phyloP scores from a whole-genome alignment of 345 rosid genomes.

The Eucalyptus pumila region DNA sequence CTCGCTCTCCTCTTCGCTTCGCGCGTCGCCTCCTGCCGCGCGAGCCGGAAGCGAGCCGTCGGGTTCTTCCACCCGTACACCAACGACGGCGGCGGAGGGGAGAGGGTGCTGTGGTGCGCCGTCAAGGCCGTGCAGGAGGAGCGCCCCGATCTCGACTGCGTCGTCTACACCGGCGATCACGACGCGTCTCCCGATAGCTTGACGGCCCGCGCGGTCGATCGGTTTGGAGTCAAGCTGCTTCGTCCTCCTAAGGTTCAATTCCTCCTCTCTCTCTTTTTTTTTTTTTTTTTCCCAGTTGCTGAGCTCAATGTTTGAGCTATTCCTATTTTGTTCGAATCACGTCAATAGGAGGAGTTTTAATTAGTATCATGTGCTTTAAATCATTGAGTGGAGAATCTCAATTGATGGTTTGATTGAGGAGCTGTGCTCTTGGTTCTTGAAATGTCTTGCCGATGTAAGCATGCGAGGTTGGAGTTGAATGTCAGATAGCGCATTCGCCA shows the following conservation, averaged over 20 bases:
- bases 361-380: background rate
- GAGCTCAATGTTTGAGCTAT: background rate
- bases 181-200: conserved; percentile 57
- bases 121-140: conserved; percentile 87
- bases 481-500: background rate
- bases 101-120: conserved; percentile 95
- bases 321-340: background rate
- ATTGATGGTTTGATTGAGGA: background rate
- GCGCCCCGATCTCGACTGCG: conserved; percentile 46
- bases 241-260: conserved; percentile 51
- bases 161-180: conserved; percentile 69
- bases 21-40: conserved; percentile 23
- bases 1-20: conserved; percentile 15
- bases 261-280: rapidly evolving
- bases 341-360: background rate
- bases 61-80: conserved; percentile 94
- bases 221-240: conserved; percentile 69
- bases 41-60: conserved; percentile 32
- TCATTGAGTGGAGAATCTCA: background rate
- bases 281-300: background rate
- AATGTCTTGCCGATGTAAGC: background rate
- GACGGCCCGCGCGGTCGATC: conserved; percentile 57
- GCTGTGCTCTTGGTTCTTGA: background rate
- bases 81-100: conserved; percentile 97
- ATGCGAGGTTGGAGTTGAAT: background rate